phyloP scores from a whole-genome alignment of 805 yeast genomes.

The Limtongia smithiae region DNA sequence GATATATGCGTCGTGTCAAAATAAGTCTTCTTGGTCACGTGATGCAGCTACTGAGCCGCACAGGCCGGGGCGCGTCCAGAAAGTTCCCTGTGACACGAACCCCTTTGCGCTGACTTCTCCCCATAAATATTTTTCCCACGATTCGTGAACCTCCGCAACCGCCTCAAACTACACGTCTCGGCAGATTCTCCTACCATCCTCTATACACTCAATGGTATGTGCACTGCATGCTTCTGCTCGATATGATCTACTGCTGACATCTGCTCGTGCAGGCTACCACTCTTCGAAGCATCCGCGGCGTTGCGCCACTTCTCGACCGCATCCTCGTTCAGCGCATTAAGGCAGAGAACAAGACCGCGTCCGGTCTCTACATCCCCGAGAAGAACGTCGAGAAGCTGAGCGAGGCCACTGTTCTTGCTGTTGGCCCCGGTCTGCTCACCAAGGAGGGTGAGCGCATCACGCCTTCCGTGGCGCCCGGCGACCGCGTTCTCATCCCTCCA shows the following conservation, averaged over 20 bases:
- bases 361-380: constrained; percentile 92
- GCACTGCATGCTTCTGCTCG: too few species aligned
- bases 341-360: constrained; percentile 85
- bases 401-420: constrained; percentile 87
- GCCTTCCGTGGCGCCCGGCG: constrained; percentile 82
- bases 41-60: background rate
- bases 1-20: too few species aligned
- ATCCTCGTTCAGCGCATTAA: constrained; percentile 91
- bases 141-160: too few species aligned
- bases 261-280: constrained; percentile 39
- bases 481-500: constrained; percentile 87
- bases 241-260: too few species aligned
- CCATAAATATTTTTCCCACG: too few species aligned
- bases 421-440: constrained; percentile 89
- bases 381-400: constrained; percentile 91
- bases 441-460: constrained; percentile 68
- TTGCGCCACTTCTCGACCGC: constrained; percentile 92
- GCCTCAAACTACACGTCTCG: background rate
- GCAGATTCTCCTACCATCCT: background rate
- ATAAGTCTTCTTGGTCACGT: background rate
- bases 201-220: too few species aligned
- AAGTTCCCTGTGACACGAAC: constrained; percentile 2
- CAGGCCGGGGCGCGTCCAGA: constrained; percentile 7
- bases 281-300: constrained; percentile 77
- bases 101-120: too few species aligned